Base-by-base conservation (phyloP, 2,329 filamentous ascomycete genomes). In the Plectosphaerella cucumerina region DNA sequence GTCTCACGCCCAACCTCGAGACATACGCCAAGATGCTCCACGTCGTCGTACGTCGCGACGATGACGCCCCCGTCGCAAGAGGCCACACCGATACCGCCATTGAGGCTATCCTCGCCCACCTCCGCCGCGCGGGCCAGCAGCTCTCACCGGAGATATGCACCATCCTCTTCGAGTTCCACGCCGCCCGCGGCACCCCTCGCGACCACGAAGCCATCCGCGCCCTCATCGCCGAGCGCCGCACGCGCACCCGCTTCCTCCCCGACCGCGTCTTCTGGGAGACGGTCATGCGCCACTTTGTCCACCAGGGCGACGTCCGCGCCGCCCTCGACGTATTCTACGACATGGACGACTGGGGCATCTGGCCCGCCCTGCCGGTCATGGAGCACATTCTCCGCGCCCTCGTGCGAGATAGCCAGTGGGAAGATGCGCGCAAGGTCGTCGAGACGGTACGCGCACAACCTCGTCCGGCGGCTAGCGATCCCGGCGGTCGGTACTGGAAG, bases 21-120 rank as follows among this genome's bases (percentile, higher is more conserved):
- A 82, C 81, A 3, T 93, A 89, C 65, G 81, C 77, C 59, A 85
- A 87, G 63, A 81, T 90, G 64, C 80, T 93, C 48, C 78, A 90
- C 65, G 71, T 78, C 17, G 70, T 90, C 11, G 71, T 89, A 18
- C 56, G 47, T 17, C 26, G 26, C 9, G 26, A 31, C 26, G 26
- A 31, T 10, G 26, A 31, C 21, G 20, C 23, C 6, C 41, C 15
- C 14, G 35, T 18, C 75, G 69, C 60, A 65, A 12, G 66, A 65
- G 66, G 70, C 53, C 65, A 65, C 37, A 68, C 72, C 21, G 70
- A 70, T 41, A 64, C 68, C 2, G 80, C 82, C 50, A 77, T 88
- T 14, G 75, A 78, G 43, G 75, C 75, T 2, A 75, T 93, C 8
- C 74, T 90, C 42, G 67, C 72, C 1, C 80, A 86, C 64, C 87